Base-by-base conservation (phyloP, 2,329 filamentous ascomycete species). In the Pestalotiopsis sp. region DNA sequence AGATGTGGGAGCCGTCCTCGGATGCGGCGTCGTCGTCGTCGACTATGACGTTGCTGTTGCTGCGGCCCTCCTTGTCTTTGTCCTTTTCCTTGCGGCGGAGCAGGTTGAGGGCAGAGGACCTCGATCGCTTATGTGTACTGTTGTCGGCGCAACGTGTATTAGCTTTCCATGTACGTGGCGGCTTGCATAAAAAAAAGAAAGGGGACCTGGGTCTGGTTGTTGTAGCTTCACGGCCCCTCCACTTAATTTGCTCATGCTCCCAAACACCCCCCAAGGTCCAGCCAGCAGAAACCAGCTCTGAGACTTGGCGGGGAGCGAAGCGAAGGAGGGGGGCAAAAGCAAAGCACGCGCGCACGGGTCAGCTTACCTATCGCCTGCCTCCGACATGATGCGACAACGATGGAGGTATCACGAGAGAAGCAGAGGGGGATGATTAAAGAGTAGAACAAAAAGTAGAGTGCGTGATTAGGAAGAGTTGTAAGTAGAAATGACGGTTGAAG, bases 71-170 rank as follows among this genome's bases (percentile, higher is more conserved):
- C 52, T 78, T 76, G 20, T 76, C 74, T 9, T 76, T 73, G 66
- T 73, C 76, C n/a, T 69, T 81, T 64, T 80, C 77, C 70, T 82
- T 85, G 71, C 85, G 84, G 73, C 85, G 83, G 63, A 89, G 80
- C 25, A 89, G 78, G 41, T 86, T 85, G 70, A 87, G 83, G 69
- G 88, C 80, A 62, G 83, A 66, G 31, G 67, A 68, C 36, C 41
- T 63, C 13, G 67, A 56, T 14, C 84, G 86, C 79, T 84, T 87
- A 75, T 88, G 87, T 72, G 77, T 75, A 71, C 78, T 82, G 70
- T 68, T 63, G 58, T 65, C 59, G 49, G 63, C 59, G 58, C 61
- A 59, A 66, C 59, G 58, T 65, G 62, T 52, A 61, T 69, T 69
- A 69, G 67, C 63, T 45, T 61, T 64, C 39, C 25, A 52, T 52